Conservation (phyloP, 345 rosid species). For the Odontarrhena argentea region DNA sequence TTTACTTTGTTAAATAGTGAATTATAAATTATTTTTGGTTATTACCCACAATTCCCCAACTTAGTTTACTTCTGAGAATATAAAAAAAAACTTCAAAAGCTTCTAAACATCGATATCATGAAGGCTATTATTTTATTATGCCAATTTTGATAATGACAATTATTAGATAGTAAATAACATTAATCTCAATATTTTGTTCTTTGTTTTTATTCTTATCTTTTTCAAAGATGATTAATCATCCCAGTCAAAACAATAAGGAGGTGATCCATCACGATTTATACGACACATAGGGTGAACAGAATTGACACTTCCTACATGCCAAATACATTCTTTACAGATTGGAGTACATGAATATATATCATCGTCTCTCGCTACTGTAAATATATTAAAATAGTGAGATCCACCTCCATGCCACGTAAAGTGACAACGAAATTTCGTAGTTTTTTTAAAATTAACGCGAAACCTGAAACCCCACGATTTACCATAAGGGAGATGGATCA, state of each 20-base stretch:
- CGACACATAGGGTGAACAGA: neutral
- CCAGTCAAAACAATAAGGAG: slow-evolving; percentile 2
- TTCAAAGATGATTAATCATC: neutral
- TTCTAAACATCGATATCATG: neutral
- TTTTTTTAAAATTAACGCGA: neutral
- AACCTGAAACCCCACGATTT: slow-evolving; percentile 1
- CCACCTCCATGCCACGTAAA: slow-evolving; percentile 13
- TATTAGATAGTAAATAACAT: neutral
- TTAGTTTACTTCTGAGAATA: too few relatives aligned
- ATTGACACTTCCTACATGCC: slow-evolving; percentile 11
- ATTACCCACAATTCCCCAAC: too few relatives aligned
- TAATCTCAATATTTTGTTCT: too few relatives aligned
- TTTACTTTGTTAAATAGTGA: too few relatives aligned
- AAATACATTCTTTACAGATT: slow-evolving; percentile 22
- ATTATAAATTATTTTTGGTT: too few relatives aligned
- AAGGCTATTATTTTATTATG: neutral
- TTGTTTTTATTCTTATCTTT: neutral
- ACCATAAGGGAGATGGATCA: slow-evolving; percentile 3
- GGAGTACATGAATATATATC: neutral
- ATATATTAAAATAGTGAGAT: slow-evolving; percentile 17
- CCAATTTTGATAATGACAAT: neutral
- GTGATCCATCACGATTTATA: neutral
- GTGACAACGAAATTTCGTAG: neutral
- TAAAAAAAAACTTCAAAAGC: too few relatives aligned
- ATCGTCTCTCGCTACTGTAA: slow-evolving; percentile 23